Evolutionary conservation across 768 basidiomycete genomes (phyloP), one percentile per base, ranked within the genome.

Genomic region (Calocybe cyanea): DNA sequence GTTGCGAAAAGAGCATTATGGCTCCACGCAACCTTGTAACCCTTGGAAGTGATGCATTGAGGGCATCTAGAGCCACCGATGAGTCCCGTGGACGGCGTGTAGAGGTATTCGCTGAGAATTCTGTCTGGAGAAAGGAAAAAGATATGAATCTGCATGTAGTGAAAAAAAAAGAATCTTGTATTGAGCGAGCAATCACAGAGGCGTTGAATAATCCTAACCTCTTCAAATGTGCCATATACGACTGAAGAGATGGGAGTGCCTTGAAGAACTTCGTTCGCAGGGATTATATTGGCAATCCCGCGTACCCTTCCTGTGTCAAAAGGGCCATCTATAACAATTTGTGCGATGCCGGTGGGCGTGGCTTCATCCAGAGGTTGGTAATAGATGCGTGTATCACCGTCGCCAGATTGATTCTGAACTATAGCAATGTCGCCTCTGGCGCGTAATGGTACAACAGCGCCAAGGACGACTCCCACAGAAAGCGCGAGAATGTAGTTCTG

Each of bases 381-480:
- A 30, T 38, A 45, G 35, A 45, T 45, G 15, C 44, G 44, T 4
- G 24, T 32, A 13, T 39, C 37, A n/a, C 44, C 44, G 15, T 39
- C 38, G 37, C 24, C 44, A 31, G 1, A 14, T 13, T 24, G 44
- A 25, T 45, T 23, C 25, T 45, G 37, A 3, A 45, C n/a, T 7
- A 38, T 38, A 20, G 44, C 44, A 8, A 45, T 8, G n/a, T 13
- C 44, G 9, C 15, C 30, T 11, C 31, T 31, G 18, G 37, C 33
- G 17, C 15, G 11, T 17, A 38, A 45, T 24, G 44, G 44, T 8
- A 33, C 44, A 5, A 37, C 18, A 8, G 28, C 25, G 9, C 34
- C 35, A 2, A 35, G 1, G 4, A 24, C 35, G 3, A 6, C 35
- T 37, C 36, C n/a, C 8, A 37, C 19, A 6, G 28, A 15, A 18